Percentiles rank a stretch among this genome's conserved stretches.
Conservation (phyloP, 176 grass and related monocot species). For the Carex scoparia region DNA sequence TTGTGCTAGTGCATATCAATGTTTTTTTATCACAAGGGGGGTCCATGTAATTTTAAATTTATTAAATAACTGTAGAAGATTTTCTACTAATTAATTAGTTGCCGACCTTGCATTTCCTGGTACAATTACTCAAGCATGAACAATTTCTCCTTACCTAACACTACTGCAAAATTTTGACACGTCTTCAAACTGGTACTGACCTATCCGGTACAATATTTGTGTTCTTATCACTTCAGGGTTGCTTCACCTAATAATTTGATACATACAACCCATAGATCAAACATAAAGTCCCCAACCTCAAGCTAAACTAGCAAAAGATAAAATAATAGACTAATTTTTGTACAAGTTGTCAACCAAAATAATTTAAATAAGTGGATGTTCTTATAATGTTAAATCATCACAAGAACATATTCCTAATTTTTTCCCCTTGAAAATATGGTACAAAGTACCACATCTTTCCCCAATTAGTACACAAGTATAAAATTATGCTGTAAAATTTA, state of each 20-base stretch:
- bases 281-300: neutral
- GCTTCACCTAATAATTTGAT: neutral
- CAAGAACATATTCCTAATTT: neutral
- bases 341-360: neutral
- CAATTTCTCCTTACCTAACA: neutral
- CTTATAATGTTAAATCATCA: neutral
- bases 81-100: neutral
- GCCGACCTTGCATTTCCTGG: neutral
- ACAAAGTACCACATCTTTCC: neutral
- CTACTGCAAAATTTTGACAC: neutral
- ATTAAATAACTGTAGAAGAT: neutral
- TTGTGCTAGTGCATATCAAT: constrained; percentile 1
- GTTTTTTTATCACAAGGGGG: neutral
- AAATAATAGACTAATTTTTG: neutral
- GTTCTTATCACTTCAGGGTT: neutral
- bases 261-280: neutral
- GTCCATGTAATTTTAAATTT: neutral
- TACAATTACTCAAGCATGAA: constrained; percentile 3
- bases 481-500: neutral
- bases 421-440: neutral
- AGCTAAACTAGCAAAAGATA: neutral
- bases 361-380: neutral
- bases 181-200: neutral
- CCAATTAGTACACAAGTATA: neutral
- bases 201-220: neutral